phyloP scores from a whole-genome alignment of 345 rosid genomes.

The Cardamine occulta region DNA sequence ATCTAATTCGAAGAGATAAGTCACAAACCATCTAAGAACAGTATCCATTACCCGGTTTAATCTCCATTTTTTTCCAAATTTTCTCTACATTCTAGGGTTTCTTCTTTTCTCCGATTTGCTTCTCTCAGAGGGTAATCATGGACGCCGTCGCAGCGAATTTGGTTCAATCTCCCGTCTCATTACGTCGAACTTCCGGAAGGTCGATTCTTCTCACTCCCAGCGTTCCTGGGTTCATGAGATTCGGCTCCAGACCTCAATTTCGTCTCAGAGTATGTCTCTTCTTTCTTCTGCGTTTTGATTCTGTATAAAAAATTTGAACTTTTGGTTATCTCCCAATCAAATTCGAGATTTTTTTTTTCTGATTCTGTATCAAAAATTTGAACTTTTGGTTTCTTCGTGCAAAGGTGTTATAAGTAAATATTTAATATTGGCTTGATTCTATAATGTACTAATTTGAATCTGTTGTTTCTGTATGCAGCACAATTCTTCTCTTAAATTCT shows the following conservation, averaged over 20 bases:
- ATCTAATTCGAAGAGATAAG: conserved; percentile 5
- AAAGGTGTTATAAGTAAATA: not conserved
- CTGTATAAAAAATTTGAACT: too few relatives aligned
- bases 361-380: not conserved
- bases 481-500: conserved; percentile 4
- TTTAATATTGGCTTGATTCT: not conserved
- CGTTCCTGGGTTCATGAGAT: conserved; percentile 39
- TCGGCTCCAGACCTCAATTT: conserved; percentile 39
- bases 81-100: conserved; percentile 11
- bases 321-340: not conserved
- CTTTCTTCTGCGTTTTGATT: not conserved
- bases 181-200: conserved; percentile 44
- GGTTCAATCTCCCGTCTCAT: conserved; percentile 43
- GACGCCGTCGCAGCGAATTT: conserved; percentile 49
- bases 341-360: not conserved
- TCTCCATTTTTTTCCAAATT: not conserved
- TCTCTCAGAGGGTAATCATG: conserved; percentile 46
- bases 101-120: conserved; percentile 23
- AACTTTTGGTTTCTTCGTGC: not conserved
- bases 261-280: conserved; percentile 45
- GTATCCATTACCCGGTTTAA: conserved; percentile 1
- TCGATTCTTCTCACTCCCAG: conserved; percentile 44
- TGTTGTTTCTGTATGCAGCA: not conserved
- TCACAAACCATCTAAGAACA: conserved; percentile 1
- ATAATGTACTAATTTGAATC: not conserved